Evolutionary conservation across 495 filamentous ascomycete genomes (phyloP), one percentile per base, ranked within the genome.

Genomic region (Cairneyella variabilis): DNA sequence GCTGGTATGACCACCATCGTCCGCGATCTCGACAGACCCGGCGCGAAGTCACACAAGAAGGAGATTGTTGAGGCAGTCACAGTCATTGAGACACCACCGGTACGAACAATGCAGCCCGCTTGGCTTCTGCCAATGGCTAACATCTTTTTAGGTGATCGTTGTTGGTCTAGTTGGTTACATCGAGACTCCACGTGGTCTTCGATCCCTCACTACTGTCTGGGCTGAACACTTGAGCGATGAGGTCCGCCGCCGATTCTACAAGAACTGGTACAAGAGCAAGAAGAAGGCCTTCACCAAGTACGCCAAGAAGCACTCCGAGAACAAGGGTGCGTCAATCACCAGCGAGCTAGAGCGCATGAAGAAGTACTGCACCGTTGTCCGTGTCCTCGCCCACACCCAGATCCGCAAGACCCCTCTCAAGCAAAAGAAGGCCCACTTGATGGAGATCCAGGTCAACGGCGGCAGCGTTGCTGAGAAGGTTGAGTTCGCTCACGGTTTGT

Each of bases 221-320:
- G 93, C 93, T 70, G 91, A 97, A 83, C 95, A 99, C 76, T 74
- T 99, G 71, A 86, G 86, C 76, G 95, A 99, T 74, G 95, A 97
- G 80, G 73, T 99, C 75, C 96, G 95, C 83, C 88, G 95, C 62
- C 91, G 95, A 71, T 99, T 99, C 89, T 99, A 99, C 87, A 99
- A 99, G 90, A 99, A 99, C 84, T 99, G 95, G 95, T 99, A 99
- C 88, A 95, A 95, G 83, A 88, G 82, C 82, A 99, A 99, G 91
- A 97, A 96, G 89, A 99, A 99, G 91, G 95, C 95, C 53, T 99
- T 97, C 83, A 99, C 95, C 80, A 96, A 95, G 83, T 99, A 99
- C 77, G 88, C 95, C 82, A 97, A 97, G 89, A 92, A 95, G 83
- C 89, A 97, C 86, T 87, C 95, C 62, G 91, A 96, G 74, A 86